phyloP scores from a whole-genome alignment of 1,284 basidiomycete species.

The Boletus semigastroideus region DNA sequence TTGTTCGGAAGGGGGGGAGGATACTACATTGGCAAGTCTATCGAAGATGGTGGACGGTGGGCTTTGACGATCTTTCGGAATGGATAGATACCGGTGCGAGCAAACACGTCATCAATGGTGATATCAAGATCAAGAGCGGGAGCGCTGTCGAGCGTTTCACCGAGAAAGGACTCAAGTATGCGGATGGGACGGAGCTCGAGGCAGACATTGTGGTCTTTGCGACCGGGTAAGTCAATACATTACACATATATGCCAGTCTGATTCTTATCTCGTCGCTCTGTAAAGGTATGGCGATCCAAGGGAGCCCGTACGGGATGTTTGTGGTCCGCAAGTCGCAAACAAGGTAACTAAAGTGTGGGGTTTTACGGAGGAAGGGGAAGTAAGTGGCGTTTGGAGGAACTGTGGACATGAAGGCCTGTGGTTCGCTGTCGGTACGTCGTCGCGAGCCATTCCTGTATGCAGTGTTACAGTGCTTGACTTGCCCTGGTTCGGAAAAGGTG shows the following conservation, averaged over 20 bases:
- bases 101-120: constrained; percentile 41
- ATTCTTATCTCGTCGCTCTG: background rate
- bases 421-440: constrained; percentile 35
- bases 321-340: constrained; percentile 38
- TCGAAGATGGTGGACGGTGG: background rate
- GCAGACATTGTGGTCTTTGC: constrained; percentile 50
- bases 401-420: constrained; percentile 34
- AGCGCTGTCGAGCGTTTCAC: constrained; percentile 37
- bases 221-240: constrained; percentile 33
- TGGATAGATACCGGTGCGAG: constrained; percentile 37
- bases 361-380: constrained; percentile 44
- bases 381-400: constrained; percentile 37
- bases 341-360: constrained; percentile 45
- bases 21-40: constrained; percentile 40
- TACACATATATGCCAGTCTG: background rate
- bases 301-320: constrained; percentile 37
- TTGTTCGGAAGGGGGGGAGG: constrained; percentile 38
- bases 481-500: background rate
- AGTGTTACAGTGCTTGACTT: background rate
- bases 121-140: constrained; percentile 46
- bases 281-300: constrained; percentile 30
- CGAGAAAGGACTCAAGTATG: constrained; percentile 38
- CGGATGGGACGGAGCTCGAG: constrained; percentile 43
- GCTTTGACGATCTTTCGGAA: background rate
- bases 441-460: background rate